phyloP scores from a whole-genome alignment of 352 stramenopile species.

The Globisporangium megalacanthum region DNA sequence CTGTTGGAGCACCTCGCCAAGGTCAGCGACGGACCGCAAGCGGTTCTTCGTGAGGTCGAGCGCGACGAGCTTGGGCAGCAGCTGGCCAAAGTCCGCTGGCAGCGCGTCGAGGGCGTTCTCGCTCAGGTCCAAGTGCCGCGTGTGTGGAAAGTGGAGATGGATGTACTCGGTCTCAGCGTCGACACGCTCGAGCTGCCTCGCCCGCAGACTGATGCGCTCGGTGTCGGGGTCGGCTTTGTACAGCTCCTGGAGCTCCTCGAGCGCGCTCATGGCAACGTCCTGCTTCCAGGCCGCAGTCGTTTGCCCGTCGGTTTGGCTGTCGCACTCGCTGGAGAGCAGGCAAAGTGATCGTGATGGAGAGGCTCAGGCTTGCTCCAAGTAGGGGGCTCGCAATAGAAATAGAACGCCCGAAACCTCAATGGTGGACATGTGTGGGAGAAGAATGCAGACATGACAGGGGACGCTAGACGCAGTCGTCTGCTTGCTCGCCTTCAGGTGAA shows the following conservation, averaged over 20 bases:
- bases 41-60: slow-evolving; percentile 53
- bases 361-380: too few relatives aligned
- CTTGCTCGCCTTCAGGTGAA: too few relatives aligned
- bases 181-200: slow-evolving; percentile 22
- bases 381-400: too few relatives aligned
- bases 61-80: slow-evolving; percentile 46
- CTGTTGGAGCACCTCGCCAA: slow-evolving; percentile 33
- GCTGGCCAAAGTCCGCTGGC: slow-evolving; percentile 28
- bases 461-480: too few relatives aligned
- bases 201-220: slow-evolving; percentile 43
- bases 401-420: too few relatives aligned
- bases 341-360: too few relatives aligned
- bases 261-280: slow-evolving; percentile 19
- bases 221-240: slow-evolving; percentile 21
- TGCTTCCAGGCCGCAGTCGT: too few relatives aligned
- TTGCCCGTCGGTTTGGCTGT: too few relatives aligned
- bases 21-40: slow-evolving; percentile 33
- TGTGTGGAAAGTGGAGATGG: slow-evolving; percentile 28
- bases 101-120: slow-evolving; percentile 41
- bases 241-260: slow-evolving; percentile 50
- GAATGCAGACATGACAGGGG: too few relatives aligned
- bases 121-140: slow-evolving; percentile 55
- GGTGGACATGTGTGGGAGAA: too few relatives aligned
- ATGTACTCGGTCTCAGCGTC: slow-evolving; percentile 37
- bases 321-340: too few relatives aligned